Base-by-base conservation (phyloP, 768 basidiomycete species). In the Amanita rimosa region DNA sequence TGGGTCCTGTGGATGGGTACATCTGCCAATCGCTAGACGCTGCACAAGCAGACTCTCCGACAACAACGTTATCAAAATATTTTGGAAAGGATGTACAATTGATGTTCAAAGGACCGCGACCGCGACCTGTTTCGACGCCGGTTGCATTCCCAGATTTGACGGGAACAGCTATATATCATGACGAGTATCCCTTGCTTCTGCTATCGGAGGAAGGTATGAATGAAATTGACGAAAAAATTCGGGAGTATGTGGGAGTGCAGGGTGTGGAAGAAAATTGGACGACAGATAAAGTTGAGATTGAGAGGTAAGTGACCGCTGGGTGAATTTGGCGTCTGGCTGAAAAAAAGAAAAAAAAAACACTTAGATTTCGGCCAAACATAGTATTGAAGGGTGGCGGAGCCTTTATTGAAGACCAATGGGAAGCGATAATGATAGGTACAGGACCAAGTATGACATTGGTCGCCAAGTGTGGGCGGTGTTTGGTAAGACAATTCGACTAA, bases 281-380 rank as follows among this genome's bases (percentile, higher is more conserved):
- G 41, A 61, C 65, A 6, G 72, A 72, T 6, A 70, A 59, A 10
- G 57, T 85, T 17, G 58, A 62, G 34, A 71, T 85, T 41, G 80
- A 85, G 58, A 72, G 83, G 83, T 83, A 48, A 38, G 70, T 58
- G 22, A 13, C 2, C 10, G 4, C 22, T n/a, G 6, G 5, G 2
- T 26, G 6, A 26, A 26, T 26, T 26, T 26, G 14, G 31, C 21
- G 37, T 46, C 40, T 53, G 46, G 51, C 52, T 39, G 34, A 40
- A 29, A 21, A 11, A 16, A 27, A 26, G n/a, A n/a, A n/a, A n/a
- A n/a, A n/a, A n/a, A n/a, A n/a, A n/a, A n/a, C n/a, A n/a, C n/a
- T 17, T 55, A 86, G 85, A 57, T 90, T 87, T 66, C 67, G 86
- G 44, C 85, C 86, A 0, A 90, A 89, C 57, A 79, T 90, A 44